Percentiles rank a stretch among this genome's conserved stretches.
Conservation (phyloP, 805 yeast genomes). For the Lipomyces kockii region DNA sequence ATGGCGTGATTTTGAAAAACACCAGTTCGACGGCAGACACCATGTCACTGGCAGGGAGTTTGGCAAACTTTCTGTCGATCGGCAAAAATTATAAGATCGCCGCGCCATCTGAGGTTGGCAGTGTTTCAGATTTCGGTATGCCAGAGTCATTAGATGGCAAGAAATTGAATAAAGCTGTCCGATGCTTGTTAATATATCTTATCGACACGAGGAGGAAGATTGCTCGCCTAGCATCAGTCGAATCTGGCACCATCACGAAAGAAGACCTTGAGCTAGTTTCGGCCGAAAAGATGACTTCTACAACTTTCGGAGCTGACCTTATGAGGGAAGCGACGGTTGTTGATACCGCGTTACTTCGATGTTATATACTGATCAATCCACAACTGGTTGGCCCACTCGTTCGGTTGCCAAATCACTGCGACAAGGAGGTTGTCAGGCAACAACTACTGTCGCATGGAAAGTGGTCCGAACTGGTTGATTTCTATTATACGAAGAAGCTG, state of each 20-base stretch:
- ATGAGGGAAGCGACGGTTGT: slow-evolving; percentile 52
- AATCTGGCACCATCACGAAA: slow-evolving; percentile 29
- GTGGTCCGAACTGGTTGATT: slow-evolving; percentile 75
- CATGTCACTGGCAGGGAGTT: slow-evolving; percentile 23
- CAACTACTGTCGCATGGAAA: slow-evolving; percentile 55
- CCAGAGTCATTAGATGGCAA: slow-evolving; percentile 25
- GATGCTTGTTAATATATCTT: slow-evolving; percentile 51
- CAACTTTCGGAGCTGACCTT: slow-evolving; percentile 41
- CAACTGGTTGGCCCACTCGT: slow-evolving; percentile 81
- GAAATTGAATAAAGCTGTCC: slow-evolving; percentile 36
- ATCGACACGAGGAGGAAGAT: slow-evolving; percentile 57
- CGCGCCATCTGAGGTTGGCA: slow-evolving; percentile 17
- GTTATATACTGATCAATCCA: slow-evolving; percentile 71
- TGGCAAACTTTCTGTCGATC: slow-evolving; percentile 30
- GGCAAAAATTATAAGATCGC: slow-evolving; percentile 21
- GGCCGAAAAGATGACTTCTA: slow-evolving; percentile 32
- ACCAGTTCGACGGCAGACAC: slow-evolving; percentile 17
- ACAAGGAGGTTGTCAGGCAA: slow-evolving; percentile 61
- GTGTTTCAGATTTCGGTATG: slow-evolving; percentile 2
- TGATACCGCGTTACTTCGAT: slow-evolving; percentile 77
- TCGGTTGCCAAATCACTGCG: slow-evolving; percentile 75
- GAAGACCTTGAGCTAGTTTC: slow-evolving; percentile 28
- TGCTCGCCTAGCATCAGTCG: slow-evolving; percentile 41
- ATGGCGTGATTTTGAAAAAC: slow-evolving; percentile 4
- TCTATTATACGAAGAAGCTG: slow-evolving; percentile 63